These are phyloP conservation scores for Solanum etuberosum DNA, from an alignment of 257 asterid species.

Conservation along the genomic window DNA sequence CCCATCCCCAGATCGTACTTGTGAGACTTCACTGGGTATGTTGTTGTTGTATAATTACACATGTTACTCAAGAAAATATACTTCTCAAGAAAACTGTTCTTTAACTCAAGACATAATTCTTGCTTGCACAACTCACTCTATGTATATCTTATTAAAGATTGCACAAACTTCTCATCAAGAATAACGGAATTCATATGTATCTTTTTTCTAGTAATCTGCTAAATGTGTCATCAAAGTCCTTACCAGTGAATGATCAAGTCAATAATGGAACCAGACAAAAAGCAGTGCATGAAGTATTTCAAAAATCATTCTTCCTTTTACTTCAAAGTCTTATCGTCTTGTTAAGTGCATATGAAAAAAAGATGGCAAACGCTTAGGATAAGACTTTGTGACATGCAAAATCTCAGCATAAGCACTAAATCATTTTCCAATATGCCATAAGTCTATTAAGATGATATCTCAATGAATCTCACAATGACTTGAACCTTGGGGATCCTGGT, in stretches of 20 bases:
- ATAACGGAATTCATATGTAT: neutral
- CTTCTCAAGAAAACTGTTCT: neutral
- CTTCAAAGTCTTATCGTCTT: neutral
- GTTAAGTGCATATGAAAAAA: neutral
- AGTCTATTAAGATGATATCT: neutral
- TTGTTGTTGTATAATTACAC: neutral
- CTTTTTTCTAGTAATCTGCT: neutral
- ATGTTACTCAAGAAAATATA: neutral
- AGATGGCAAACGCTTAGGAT: neutral
- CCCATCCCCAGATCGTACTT: neutral
- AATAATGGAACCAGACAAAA: neutral
- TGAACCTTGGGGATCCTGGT: no score
- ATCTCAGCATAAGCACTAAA: neutral
- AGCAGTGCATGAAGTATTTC: neutral
- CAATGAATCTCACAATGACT: neutral
- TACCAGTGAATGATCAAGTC: neutral
- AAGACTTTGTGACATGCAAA: neutral
- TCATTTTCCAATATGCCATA: neutral
- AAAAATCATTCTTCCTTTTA: neutral
- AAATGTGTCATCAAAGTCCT: neutral
- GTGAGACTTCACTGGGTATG: neutral
- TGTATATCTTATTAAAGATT: neutral
- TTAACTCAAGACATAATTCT: neutral
- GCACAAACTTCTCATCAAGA: neutral
- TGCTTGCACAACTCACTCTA: neutral